These are phyloP conservation scores for Pseudogymnoascus sp. DNA, from an alignment of 2,329 filamentous ascomycete species.

Conservation along the genomic window DNA sequence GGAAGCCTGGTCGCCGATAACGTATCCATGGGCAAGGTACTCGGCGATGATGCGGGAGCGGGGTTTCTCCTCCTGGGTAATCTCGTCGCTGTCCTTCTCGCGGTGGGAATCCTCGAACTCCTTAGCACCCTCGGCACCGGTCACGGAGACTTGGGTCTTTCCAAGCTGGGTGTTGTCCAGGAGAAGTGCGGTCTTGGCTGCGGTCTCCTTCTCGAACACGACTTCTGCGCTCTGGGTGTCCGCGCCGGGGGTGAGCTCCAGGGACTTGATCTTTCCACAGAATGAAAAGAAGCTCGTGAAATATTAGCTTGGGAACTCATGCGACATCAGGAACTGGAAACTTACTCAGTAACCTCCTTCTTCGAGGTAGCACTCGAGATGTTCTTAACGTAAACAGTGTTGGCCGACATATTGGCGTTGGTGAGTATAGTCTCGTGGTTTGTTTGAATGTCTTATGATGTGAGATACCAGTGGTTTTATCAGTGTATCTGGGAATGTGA, in stretches of 20 bases:
- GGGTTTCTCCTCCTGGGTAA: conserved; percentile 95
- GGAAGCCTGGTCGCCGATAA: conserved; percentile 62
- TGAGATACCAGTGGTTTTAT: not conserved
- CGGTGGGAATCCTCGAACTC: conserved; percentile 50
- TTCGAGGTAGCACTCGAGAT: conserved; percentile 76
- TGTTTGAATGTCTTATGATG: not conserved
- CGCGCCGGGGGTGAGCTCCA: conserved; percentile 63
- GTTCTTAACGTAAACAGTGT: conserved; percentile 79
- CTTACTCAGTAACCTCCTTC: conserved; percentile 77
- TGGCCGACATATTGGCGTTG: not conserved
- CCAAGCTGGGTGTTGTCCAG: conserved; percentile 96
- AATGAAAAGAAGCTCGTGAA: conserved; percentile 6
- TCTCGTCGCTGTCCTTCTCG: conserved; percentile 56
- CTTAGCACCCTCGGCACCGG: conserved; percentile 54
- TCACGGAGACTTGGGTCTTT: conserved; percentile 70
- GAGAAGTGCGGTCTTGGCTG: conserved; percentile 91
- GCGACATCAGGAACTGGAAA: not conserved
- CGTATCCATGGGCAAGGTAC: conserved; percentile 93
- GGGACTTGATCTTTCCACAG: conserved; percentile 82
- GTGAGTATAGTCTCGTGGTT: not conserved
- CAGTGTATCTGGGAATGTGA: not conserved
- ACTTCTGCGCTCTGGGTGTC: conserved; percentile 79
- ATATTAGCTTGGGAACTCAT: not conserved
- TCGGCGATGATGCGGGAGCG: conserved; percentile 88
- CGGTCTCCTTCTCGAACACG: conserved; percentile 92